Evolutionary conservation across 441 rosid species (phyloP), one percentile per base, ranked within the genome.

Genomic region (Adansonia gregorii): DNA sequence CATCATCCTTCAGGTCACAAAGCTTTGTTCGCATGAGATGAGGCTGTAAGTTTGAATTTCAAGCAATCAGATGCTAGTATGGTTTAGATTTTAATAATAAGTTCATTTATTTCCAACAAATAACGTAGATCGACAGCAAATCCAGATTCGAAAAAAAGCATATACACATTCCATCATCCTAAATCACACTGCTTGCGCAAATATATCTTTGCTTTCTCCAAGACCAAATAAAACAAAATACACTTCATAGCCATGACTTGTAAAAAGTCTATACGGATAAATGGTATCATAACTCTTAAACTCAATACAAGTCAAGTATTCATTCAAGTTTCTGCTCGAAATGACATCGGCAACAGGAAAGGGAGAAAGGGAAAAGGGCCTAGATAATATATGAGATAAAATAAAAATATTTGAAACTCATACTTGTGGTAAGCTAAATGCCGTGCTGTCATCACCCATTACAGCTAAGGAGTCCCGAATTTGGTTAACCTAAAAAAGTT

Each of bases 361-460:
- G 46, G 54, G 43, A 31, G 55, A 14, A 19, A 15, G n/a, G 41
- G 31, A 11, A 31, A 75, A 3, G 19, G 52, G 15, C 49, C 56
- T 51, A 10, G 3, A 19, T 11, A 54, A 7, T 24, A 46, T 22
- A 20, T 8, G 55, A 35, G 65, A 71, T 72, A 60, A 61, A 76
- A 74, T 52, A 80, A 80, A 79, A 2, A 67, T 10, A 60, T 51
- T 54, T 52, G 72, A 35, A 81, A 83, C 20, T 17, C 91, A 77
- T 89, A 96, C 99, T 77, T 96, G 99, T 54, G 99, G 99, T 83
- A 96, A 86, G 87, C 99, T 96, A 84, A 94, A 96, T 51, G 98
- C 98, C 5, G 98, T 96, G 89, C 98, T 96, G 84, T 96, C 94
- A 72, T 90, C 94, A 78, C 99, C 99, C 99, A 96, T 96, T 58